phyloP scores from a whole-genome alignment of 345 rosid genomes.

The Sisymbrium altissimum region DNA sequence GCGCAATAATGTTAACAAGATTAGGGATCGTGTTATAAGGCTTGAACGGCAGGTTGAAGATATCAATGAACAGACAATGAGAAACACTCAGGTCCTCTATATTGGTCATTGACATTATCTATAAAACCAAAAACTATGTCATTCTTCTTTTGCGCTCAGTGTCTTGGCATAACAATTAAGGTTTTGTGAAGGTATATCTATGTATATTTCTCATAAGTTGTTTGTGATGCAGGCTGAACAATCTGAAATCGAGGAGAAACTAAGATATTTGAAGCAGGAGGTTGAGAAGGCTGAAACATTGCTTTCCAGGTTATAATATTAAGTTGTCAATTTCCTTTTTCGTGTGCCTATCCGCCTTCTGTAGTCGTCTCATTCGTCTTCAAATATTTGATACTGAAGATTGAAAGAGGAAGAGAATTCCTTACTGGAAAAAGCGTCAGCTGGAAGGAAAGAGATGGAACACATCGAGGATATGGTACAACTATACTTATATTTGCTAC shows the following conservation, averaged over 20 bases:
- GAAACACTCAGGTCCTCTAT: constrained; percentile 69
- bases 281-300: constrained; percentile 50
- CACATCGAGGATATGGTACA: constrained; percentile 62
- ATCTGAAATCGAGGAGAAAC: constrained; percentile 65
- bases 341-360: not conserved
- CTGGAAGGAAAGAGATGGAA: constrained; percentile 44
- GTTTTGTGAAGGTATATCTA: not conserved
- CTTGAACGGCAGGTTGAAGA: constrained; percentile 69
- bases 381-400: constrained; percentile 39
- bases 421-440: constrained; percentile 42
- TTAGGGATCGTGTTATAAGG: constrained; percentile 40
- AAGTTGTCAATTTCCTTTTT: constrained; percentile 1
- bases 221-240: constrained; percentile 67
- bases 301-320: constrained; percentile 48
- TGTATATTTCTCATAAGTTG: constrained; percentile 24
- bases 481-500: not conserved
- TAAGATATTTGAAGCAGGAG: constrained; percentile 53
- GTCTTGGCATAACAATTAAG: not conserved
- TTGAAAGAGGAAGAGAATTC: constrained; percentile 63
- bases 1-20: constrained; percentile 38
- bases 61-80: constrained; percentile 65
- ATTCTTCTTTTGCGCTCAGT: constrained; percentile 11
- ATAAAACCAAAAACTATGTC: not conserved
- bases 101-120: not conserved
- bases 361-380: constrained; percentile 9